Base-by-base conservation (phyloP, 2,329 filamentous ascomycete species). In the Epichloe baconii region DNA sequence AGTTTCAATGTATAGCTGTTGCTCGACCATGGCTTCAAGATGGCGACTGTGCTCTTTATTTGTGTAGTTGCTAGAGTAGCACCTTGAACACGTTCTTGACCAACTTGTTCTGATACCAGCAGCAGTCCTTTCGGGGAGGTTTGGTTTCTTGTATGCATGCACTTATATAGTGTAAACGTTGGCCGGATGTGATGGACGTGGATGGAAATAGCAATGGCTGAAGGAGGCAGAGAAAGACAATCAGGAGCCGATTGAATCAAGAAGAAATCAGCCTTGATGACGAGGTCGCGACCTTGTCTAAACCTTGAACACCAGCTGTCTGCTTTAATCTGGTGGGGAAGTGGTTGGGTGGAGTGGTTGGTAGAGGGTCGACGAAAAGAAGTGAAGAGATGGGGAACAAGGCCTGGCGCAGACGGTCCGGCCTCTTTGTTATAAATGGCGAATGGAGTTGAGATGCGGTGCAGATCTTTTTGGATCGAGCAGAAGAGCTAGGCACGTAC, bases 21-120 rank as follows among this genome's bases (percentile, higher is more conserved):
- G 58, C 62, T 66, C 63, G 53, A 63, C 62, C 64, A 66, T 66
- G 61, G 57, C 65, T 63, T 49, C n/a, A 14, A 21, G 41, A 45
- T 41, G 40, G 31, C 34, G 19, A 47, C 23, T 41, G 50, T 42
- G 36, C 37, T 7, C 21, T 41, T 10, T 11, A 17, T 42, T 5
- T 15, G 2, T 19, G 40, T 14, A 42, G 17, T 17, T 42, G 15
- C 40, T 4, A 36, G 26, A 10, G 10, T 4, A 14, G 15, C 26
- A 42, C 4, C 40, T 19, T 10, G 17, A 6, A 12, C 40, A 5
- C 12, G 11, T 14, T 19, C 6, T 17, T 17, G 17, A 17, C 38
- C 15, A 19, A 2, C n/a, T 7, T 41, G n/a, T 17, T 17, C 40
- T 10, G n/a, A 23, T 12, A 12, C n/a, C 12, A 21, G 26, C 26